Percentiles rank a stretch among this genome's conserved stretches.
Conservation (phyloP, 768 basidiomycete genomes). For the Trametes cinnabarina region DNA sequence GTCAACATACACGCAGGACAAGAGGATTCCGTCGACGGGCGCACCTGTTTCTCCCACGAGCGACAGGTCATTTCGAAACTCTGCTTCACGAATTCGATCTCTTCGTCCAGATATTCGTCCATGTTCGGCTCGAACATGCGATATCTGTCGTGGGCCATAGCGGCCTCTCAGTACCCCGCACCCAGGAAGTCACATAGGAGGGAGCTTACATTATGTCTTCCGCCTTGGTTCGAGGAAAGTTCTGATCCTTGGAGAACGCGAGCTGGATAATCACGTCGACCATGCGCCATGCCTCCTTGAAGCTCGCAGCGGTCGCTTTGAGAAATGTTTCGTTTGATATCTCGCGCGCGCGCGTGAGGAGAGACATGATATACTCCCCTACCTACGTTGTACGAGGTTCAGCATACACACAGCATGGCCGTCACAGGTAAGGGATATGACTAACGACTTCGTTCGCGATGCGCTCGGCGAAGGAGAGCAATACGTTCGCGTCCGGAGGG, state of each 20-base stretch:
- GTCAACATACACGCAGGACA: neutral
- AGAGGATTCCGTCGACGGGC: constrained; percentile 5
- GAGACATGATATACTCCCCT: constrained; percentile 78
- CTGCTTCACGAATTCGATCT: constrained; percentile 77
- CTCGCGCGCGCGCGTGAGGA: constrained; percentile 75
- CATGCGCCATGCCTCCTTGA: constrained; percentile 83
- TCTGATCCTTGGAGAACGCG: constrained; percentile 41
- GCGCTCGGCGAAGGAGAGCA: constrained; percentile 80
- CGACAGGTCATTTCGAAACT: constrained; percentile 73
- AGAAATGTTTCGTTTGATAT: constrained; percentile 71
- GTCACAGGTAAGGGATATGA: neutral
- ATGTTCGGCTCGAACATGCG: constrained; percentile 95
- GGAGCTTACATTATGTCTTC: constrained; percentile 80
- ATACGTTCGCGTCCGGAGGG: constrained; percentile 72
- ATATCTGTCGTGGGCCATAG: too few species aligned
- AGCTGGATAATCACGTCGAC: constrained; percentile 73
- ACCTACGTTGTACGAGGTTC: constrained; percentile 44
- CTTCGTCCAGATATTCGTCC: constrained; percentile 97
- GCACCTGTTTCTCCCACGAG: constrained; percentile 76
- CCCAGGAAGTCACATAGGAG: too few species aligned
- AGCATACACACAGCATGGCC: neutral
- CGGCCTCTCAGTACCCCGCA: too few species aligned
- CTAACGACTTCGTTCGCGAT: constrained; percentile 81
- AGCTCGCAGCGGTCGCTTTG: constrained; percentile 85
- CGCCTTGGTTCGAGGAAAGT: constrained; percentile 50